These are phyloP conservation scores for Plantago elongata DNA, from an alignment of 257 asterid genomes.

Conservation along the genomic window DNA sequence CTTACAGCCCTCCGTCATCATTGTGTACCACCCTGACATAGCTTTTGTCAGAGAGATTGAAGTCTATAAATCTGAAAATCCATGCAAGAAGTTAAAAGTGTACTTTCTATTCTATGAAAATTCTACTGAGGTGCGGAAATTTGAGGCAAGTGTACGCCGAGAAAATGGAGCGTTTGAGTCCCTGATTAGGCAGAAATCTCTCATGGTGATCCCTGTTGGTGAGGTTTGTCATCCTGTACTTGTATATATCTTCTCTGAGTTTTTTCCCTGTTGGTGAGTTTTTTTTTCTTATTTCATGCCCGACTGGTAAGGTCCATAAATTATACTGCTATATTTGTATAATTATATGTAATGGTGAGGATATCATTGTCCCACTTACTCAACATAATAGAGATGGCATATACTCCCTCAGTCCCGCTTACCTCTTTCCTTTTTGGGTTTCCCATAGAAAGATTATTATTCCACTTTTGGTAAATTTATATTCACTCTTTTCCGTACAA, in stretches of 20 bases:
- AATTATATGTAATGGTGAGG: not conserved
- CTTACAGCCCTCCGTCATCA: slow-evolving; percentile 77
- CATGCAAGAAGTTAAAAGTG: slow-evolving; percentile 62
- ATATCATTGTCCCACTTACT: not conserved
- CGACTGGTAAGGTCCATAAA: no score
- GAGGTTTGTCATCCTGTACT: slow-evolving; percentile 49
- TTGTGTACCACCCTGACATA: slow-evolving; percentile 86
- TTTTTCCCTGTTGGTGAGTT: not conserved
- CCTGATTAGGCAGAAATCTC: slow-evolving; percentile 85
- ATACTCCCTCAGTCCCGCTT: no score
- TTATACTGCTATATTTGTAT: no score
- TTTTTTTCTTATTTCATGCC: not conserved
- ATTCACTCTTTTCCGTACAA: no score
- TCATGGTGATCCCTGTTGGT: slow-evolving; percentile 83
- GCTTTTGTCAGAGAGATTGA: slow-evolving; percentile 93
- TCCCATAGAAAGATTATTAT: no score
- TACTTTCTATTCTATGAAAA: slow-evolving; percentile 88
- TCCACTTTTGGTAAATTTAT: not conserved
- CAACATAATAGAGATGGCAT: no score
- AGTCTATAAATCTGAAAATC: slow-evolving; percentile 83
- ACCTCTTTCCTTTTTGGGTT: no score
- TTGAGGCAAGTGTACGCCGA: slow-evolving; percentile 83
- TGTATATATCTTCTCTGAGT: slow-evolving; percentile 10
- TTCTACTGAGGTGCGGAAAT: slow-evolving; percentile 92
- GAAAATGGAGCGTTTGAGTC: slow-evolving; percentile 96